Conservation (phyloP, 2,329 filamentous ascomycete genomes). For the Fonsecaea pugnacius region DNA sequence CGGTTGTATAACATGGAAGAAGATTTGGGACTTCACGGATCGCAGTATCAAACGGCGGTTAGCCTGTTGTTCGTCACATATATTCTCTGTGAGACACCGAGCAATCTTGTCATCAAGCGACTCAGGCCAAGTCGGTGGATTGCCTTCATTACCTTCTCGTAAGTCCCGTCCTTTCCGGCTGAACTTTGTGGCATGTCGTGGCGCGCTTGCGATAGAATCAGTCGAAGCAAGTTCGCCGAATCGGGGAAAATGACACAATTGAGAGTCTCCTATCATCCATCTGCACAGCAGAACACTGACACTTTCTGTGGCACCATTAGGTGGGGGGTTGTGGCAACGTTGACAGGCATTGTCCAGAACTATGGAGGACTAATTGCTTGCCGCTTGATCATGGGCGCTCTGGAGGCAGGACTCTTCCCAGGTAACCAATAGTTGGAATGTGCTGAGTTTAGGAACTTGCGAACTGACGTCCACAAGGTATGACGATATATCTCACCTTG, state of each 20-base stretch:
- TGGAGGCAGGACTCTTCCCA: slow-evolving; percentile 50
- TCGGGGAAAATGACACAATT: neutral
- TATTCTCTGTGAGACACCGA: slow-evolving; percentile 41
- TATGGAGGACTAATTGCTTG: slow-evolving; percentile 53
- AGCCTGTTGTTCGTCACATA: slow-evolving; percentile 71
- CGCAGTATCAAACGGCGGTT: slow-evolving; percentile 71
- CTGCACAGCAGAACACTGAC: neutral
- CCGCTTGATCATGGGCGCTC: slow-evolving; percentile 52
- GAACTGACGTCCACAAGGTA: slow-evolving; percentile 44
- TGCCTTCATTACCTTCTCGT: slow-evolving; percentile 39
- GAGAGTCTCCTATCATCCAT: neutral
- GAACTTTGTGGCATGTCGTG: slow-evolving; percentile 3
- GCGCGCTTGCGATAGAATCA: neutral
- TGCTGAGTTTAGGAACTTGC: slow-evolving; percentile 13
- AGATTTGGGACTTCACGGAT: slow-evolving; percentile 49
- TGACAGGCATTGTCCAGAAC: slow-evolving; percentile 56
- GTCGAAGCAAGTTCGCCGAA: neutral
- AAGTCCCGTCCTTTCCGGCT: neutral
- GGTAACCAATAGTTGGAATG: slow-evolving; percentile 7
- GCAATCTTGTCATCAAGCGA: slow-evolving; percentile 51
- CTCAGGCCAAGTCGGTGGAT: slow-evolving; percentile 59
- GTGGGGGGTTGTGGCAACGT: slow-evolving; percentile 57
- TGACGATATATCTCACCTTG: slow-evolving; percentile 52
- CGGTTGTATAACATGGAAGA: slow-evolving; percentile 50
- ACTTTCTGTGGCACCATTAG: slow-evolving; percentile 35